A percentile compares a stretch with the other conserved stretches of the same genome.
Conservation (phyloP, 331 rosid species). For the Cucumis variabilis region DNA sequence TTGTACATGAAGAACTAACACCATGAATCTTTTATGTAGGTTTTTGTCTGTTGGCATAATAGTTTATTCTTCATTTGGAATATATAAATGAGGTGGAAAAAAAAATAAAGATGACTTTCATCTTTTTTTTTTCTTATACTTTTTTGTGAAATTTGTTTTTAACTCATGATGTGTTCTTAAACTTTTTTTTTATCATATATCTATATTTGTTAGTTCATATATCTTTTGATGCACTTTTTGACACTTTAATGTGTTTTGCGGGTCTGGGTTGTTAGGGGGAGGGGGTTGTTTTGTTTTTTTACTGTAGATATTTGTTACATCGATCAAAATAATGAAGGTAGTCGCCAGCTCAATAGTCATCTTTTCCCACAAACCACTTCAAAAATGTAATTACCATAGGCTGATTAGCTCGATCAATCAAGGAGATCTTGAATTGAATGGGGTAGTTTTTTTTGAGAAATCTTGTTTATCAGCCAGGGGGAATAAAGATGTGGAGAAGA, state of each 20-base stretch:
- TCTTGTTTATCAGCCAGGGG: too few relatives aligned
- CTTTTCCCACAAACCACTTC: too few relatives aligned
- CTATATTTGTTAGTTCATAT: neutral
- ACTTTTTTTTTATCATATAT: neutral
- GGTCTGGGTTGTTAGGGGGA: slow-evolving; percentile 68
- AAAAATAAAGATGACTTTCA: neutral
- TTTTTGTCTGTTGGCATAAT: neutral
- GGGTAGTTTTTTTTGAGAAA: too few relatives aligned
- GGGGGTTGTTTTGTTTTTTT: too few relatives aligned
- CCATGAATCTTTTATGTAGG: neutral
- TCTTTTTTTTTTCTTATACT: too few relatives aligned
- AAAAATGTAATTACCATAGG: too few relatives aligned
- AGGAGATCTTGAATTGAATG: too few relatives aligned
- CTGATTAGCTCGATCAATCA: too few relatives aligned
- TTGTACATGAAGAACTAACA: neutral
- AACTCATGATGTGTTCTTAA: neutral
- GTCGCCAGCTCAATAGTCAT: too few relatives aligned
- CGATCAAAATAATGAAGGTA: too few relatives aligned
- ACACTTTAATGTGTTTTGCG: slow-evolving; percentile 38
- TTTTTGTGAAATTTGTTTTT: neutral
- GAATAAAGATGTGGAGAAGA: too few relatives aligned
- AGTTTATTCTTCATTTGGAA: neutral
- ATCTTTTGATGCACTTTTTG: slow-evolving; percentile 18
- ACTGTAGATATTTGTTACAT: too few relatives aligned
- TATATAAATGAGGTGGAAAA: neutral